Evolutionary conservation across 441 rosid genomes (phyloP), one percentile per base, ranked within the genome.

Genomic region (Adansonia grandidieri): DNA sequence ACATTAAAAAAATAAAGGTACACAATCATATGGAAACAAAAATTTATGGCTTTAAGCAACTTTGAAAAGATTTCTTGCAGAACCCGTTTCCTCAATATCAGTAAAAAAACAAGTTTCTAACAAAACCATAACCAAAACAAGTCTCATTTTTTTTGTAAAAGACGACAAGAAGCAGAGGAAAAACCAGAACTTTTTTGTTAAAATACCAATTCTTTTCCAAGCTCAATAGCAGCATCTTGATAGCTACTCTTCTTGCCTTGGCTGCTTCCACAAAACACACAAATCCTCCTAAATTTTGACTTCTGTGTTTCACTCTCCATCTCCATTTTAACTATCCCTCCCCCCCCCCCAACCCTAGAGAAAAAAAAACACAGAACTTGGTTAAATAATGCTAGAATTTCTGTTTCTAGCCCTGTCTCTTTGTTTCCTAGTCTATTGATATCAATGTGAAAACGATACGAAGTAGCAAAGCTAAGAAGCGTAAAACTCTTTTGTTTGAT

Each of bases 191-290:
- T 58, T 66, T 32, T 61, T 47, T 71, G 64, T 15, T 14, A 32
- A 32, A 48, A 58, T 89, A 96, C 99, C 98, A 96, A 87, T 87
- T 96, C 99, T 53, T 85, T 88, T 81, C 96, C 99, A 76, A 96
- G 99, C 81, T 96, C 97, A 85, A 91, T 85, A 76, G 99, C 99
- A 85, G 99, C 97, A 86, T 89, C 98, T 84, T 96, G 97, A 81
- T 96, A 96, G 84, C 92, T 93, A 66, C 87, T 93, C 86, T 93
- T 96, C 87, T 92, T 96, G 77, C 99, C 99, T 70, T 89, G 94
- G 85, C 98, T 96, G 79, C 99, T 93, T 71, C 99, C 99, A 83
- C 99, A 96, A 79, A 96, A 96, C 69, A 96, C 99, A 86, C 99
- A 96, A 81, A 96, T 87, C 86, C 97, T 92, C 81, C 82, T 84